phyloP scores from a whole-genome alignment of 202 grass and related monocot genomes.

The Sporobolus alterniflorus region DNA sequence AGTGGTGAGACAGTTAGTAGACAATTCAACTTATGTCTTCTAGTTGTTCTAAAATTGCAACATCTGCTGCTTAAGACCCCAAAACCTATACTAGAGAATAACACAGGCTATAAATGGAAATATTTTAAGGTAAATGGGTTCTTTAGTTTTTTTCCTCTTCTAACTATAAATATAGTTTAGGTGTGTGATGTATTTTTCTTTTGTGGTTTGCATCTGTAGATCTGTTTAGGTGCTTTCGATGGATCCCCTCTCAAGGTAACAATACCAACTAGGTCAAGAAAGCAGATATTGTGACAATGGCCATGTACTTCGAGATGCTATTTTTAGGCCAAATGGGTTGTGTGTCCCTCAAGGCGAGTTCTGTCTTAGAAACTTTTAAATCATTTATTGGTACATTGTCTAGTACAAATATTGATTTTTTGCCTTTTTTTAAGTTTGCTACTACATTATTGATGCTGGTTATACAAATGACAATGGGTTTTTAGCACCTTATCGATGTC shows the following conservation, averaged over 20 bases:
- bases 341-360: background rate
- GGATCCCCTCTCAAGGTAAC: background rate
- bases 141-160: background rate
- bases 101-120: background rate
- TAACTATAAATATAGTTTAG: background rate
- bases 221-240: background rate
- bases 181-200: background rate
- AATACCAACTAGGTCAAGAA: background rate
- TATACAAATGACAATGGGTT: conserved; percentile 12
- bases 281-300: background rate
- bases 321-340: background rate
- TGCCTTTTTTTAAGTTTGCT: background rate
- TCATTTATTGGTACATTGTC: background rate
- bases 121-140: background rate
- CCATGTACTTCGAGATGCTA: conserved; percentile 2
- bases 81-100: background rate
- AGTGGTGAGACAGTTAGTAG: background rate
- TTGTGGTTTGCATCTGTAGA: background rate
- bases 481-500: background rate
- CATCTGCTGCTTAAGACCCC: background rate
- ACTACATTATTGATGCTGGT: conserved; percentile 8
- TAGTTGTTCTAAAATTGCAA: background rate
- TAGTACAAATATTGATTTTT: background rate
- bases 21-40: background rate
- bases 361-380: background rate